These are phyloP conservation scores for Pseudogymnoascus sp. DNA, from an alignment of 2,329 filamentous ascomycete genomes.

Conservation along the genomic window DNA sequence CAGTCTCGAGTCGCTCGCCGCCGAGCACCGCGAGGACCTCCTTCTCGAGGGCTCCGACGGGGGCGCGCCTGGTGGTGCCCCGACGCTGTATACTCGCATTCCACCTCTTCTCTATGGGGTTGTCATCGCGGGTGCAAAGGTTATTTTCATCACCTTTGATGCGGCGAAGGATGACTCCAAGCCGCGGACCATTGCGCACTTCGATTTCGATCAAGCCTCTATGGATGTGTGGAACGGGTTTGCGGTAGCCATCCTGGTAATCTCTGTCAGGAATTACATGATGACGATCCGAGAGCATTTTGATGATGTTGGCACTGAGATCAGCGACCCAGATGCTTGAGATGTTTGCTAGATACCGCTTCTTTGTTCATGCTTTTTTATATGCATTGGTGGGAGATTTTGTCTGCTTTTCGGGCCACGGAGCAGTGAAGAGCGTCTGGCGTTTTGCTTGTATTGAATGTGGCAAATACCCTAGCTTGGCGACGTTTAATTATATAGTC, in stretches of 20 bases:
- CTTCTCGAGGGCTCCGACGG: slow-evolving; percentile 7
- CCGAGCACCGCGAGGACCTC: slow-evolving; percentile 21
- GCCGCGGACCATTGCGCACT: slow-evolving; percentile 21
- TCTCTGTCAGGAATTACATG: slow-evolving; percentile 23
- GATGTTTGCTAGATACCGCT: background rate
- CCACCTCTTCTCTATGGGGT: slow-evolving; percentile 29
- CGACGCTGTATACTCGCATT: slow-evolving; percentile 17
- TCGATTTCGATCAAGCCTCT: slow-evolving; percentile 23
- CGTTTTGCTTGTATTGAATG: slow-evolving; percentile 6
- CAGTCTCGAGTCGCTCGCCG: slow-evolving; percentile 23
- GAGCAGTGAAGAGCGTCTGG: background rate
- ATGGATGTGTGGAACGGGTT: slow-evolving; percentile 29
- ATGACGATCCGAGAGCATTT: background rate
- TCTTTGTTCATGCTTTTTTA: background rate
- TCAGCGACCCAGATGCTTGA: background rate
- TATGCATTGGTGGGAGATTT: background rate
- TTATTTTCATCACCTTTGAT: slow-evolving; percentile 25
- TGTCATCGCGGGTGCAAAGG: slow-evolving; percentile 21
- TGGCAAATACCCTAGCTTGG: slow-evolving; percentile 5
- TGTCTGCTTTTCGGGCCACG: background rate
- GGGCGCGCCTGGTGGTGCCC: slow-evolving; percentile 13
- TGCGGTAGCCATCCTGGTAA: slow-evolving; percentile 25
- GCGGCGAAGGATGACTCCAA: slow-evolving; percentile 21
- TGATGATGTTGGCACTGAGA: background rate
- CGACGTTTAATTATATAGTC: background rate